Conservation (phyloP, 2,329 filamentous ascomycete genomes). For the Leptodontidium sp. region DNA sequence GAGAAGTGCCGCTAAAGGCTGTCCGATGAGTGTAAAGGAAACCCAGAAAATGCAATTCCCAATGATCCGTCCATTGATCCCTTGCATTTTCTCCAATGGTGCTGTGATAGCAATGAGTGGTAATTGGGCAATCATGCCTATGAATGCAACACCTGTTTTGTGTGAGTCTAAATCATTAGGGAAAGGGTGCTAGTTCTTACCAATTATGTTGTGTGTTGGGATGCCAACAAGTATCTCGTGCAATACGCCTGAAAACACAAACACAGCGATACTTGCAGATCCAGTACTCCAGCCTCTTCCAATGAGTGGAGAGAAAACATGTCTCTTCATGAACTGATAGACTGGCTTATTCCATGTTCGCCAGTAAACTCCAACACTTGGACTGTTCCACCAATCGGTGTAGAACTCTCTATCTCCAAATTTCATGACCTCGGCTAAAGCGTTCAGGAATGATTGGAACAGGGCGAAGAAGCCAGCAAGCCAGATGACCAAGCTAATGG, state of each 20-base stretch:
- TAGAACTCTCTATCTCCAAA: conserved; percentile 97
- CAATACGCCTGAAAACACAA: conserved; percentile 85
- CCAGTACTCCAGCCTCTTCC: conserved; percentile 80
- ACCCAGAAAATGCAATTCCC: conserved; percentile 98
- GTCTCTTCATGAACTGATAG: conserved; percentile 94
- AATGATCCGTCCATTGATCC: conserved; percentile 77
- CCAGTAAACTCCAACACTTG: conserved; percentile 89
- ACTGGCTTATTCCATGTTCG: conserved; percentile 98
- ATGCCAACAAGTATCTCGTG: conserved; percentile 94
- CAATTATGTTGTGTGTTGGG: conserved; percentile 92
- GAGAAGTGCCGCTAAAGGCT: conserved; percentile 88
- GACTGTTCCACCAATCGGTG: conserved; percentile 97
- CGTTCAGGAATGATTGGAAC: conserved; percentile 93
- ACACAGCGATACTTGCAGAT: conserved; percentile 81
- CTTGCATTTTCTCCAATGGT: conserved; percentile 79
- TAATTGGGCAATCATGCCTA: conserved; percentile 93
- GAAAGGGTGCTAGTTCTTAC: conserved; percentile 54
- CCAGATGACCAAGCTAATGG: conserved; percentile 96
- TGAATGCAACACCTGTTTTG: conserved; percentile 79
- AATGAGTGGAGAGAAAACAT: conserved; percentile 89
- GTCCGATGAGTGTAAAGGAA: conserved; percentile 93
- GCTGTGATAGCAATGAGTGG: conserved; percentile 85
- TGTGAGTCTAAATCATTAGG: conserved; percentile 29
- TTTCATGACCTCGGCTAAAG: conserved; percentile 84
- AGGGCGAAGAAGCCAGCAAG: conserved; percentile 96